A percentile compares a stretch with the other conserved stretches of the same genome.
These are phyloP conservation scores for Penicillium brasilianum DNA, from an alignment of 2,329 filamentous ascomycete genomes.

Conservation along the genomic window DNA sequence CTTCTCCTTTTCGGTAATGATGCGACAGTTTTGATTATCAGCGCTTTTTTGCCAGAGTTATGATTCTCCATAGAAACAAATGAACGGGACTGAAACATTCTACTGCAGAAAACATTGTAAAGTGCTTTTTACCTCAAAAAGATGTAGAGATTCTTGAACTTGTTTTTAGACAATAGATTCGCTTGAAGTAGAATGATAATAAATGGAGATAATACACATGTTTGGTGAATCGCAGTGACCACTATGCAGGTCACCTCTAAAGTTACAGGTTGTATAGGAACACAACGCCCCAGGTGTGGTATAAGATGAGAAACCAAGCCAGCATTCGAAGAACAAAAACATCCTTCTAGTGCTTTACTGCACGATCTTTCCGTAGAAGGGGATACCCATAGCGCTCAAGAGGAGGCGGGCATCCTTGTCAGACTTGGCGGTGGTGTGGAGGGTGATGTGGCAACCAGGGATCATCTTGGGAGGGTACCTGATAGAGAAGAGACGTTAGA, in stretches of 20 bases:
- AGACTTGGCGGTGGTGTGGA: conserved; percentile 83
- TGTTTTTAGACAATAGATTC: conserved; percentile 18
- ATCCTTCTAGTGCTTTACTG: conserved; percentile 45
- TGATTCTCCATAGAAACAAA: not conserved
- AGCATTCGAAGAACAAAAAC: not conserved
- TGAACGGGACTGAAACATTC: not conserved
- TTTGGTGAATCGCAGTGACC: conserved; percentile 31
- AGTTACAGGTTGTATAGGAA: conserved; percentile 33
- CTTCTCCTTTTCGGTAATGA: conserved; percentile 4
- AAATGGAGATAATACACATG: conserved; percentile 32
- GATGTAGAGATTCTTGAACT: not conserved
- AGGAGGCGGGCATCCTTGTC: conserved; percentile 84
- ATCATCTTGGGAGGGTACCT: conserved; percentile 75
- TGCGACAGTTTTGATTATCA: not conserved
- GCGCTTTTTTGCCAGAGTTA: not conserved
- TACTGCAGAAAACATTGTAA: not conserved
- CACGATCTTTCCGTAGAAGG: conserved; percentile 77
- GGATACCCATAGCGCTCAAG: conserved; percentile 72
- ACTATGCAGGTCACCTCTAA: conserved; percentile 33
- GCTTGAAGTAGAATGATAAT: conserved; percentile 19
- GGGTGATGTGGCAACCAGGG: conserved; percentile 79
- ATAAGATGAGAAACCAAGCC: conserved; percentile 13
- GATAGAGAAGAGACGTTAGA: conserved; percentile 6
- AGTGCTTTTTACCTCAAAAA: not conserved
- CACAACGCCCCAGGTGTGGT: conserved; percentile 16